These are phyloP conservation scores for Fusarium chuoi DNA, from an alignment of 2,329 filamentous ascomycete species.

Conservation along the genomic window DNA sequence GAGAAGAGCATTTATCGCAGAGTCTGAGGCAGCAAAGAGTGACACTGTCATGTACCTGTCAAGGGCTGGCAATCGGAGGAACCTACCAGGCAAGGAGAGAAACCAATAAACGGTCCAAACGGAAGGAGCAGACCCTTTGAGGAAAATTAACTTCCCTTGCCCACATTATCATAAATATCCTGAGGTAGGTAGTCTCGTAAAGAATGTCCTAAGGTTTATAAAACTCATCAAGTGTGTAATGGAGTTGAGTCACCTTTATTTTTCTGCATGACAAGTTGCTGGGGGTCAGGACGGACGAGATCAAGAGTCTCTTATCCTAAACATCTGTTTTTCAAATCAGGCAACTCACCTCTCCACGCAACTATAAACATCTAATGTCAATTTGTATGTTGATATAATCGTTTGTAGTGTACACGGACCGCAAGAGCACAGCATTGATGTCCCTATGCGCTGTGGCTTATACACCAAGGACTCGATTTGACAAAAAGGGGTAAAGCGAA, in stretches of 20 bases:
- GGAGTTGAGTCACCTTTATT: neutral
- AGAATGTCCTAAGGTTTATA: neutral
- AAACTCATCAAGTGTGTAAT: neutral
- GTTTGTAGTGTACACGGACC: neutral
- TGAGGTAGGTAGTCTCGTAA: neutral
- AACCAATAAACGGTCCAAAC: neutral
- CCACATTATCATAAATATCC: neutral
- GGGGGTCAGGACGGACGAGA: neutral
- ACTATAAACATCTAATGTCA: neutral
- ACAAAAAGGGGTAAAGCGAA: neutral
- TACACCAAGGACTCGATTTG: neutral
- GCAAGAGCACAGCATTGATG: neutral
- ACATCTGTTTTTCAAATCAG: neutral
- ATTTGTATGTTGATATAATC: neutral
- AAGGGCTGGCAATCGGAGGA: neutral
- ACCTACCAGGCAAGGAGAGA: neutral
- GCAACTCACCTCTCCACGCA: neutral
- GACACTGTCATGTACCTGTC: conserved; percentile 24
- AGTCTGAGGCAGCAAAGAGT: conserved; percentile 13
- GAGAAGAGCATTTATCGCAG: neutral
- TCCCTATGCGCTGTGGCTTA: neutral
- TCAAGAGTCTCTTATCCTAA: neutral
- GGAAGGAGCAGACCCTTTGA: neutral
- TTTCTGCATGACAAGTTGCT: neutral
- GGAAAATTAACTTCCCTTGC: neutral